Percentiles rank a stretch among this genome's conserved stretches.
phyloP scores from a whole-genome alignment of 768 basidiomycete species.

The Austroboletus festivus region DNA sequence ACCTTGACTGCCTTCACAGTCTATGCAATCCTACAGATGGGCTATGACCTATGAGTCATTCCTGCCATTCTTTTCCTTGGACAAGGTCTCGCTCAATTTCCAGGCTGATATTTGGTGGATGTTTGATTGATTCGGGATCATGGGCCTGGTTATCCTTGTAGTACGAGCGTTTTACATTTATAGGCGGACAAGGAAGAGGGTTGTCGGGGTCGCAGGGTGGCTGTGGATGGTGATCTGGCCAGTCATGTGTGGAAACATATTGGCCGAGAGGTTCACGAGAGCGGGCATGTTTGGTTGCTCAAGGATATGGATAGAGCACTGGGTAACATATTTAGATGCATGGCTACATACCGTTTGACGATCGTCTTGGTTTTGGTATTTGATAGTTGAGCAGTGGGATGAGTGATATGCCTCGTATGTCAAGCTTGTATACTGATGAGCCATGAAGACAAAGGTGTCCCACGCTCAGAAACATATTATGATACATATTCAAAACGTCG shows the following conservation, averaged over 20 bases:
- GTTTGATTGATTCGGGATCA: conserved; percentile 51
- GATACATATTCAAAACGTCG: too few relatives aligned
- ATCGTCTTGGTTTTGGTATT: too few relatives aligned
- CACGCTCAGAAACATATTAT: too few relatives aligned
- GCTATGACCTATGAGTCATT: conserved; percentile 24
- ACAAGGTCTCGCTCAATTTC: conserved; percentile 31
- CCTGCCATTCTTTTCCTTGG: conserved; percentile 27
- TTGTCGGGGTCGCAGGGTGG: conserved; percentile 32
- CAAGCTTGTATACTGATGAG: too few relatives aligned
- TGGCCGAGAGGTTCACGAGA: conserved; percentile 22
- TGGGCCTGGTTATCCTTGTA: conserved; percentile 47
- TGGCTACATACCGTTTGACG: conserved; percentile 9
- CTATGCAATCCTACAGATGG: conserved; percentile 42
- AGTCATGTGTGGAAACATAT: conserved; percentile 18
- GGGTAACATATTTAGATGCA: conserved; percentile 9
- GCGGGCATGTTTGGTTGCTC: conserved; percentile 10
- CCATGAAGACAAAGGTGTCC: too few relatives aligned
- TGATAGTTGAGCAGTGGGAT: too few relatives aligned
- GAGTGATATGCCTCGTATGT: too few relatives aligned
- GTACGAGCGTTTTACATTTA: conserved; percentile 34
- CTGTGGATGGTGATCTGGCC: conserved; percentile 35
- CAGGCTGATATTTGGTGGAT: conserved; percentile 42
- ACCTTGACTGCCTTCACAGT: conserved; percentile 42
- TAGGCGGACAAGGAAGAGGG: conserved; percentile 22
- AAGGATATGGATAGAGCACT: conserved; percentile 8